Conservation (phyloP, 345 rosid species). For the Syzygium aromaticum region DNA sequence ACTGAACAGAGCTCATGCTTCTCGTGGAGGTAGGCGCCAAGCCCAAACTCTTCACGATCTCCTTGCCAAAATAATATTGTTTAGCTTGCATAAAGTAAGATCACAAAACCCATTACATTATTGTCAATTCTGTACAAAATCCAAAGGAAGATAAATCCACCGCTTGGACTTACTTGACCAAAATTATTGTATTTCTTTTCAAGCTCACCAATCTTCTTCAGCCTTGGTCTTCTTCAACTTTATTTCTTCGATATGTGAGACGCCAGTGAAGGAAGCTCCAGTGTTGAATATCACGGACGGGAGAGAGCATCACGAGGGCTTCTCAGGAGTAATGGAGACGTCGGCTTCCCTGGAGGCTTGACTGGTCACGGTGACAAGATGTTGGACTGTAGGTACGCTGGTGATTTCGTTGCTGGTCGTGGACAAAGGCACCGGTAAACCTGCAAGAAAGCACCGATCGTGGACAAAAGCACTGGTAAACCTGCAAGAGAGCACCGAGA, state of each 20-base stretch:
- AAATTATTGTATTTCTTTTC: neutral
- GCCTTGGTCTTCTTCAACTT: no score
- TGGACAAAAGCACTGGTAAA: no score
- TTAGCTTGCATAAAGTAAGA: neutral
- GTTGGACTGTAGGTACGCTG: neutral
- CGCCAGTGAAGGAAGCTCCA: no score
- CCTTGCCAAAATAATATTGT: neutral
- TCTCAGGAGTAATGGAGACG: neutral
- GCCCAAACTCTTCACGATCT: neutral
- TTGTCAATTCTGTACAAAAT: neutral
- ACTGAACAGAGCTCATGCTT: neutral
- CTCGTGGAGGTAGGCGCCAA: neutral
- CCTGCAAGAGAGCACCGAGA: no score
- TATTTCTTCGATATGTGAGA: no score
- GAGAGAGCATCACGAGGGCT: neutral
- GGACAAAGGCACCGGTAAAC: no score
- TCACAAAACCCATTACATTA: neutral
- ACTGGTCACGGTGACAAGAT: neutral
- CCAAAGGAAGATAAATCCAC: neutral
- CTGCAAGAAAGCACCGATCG: no score
- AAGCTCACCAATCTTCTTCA: neutral
- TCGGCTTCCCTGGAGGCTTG: neutral
- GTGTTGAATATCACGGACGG: neutral
- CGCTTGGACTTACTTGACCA: neutral
- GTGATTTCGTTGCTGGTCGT: no score